Conservation (phyloP, 345 rosid genomes). For the Brassica carinata region DNA sequence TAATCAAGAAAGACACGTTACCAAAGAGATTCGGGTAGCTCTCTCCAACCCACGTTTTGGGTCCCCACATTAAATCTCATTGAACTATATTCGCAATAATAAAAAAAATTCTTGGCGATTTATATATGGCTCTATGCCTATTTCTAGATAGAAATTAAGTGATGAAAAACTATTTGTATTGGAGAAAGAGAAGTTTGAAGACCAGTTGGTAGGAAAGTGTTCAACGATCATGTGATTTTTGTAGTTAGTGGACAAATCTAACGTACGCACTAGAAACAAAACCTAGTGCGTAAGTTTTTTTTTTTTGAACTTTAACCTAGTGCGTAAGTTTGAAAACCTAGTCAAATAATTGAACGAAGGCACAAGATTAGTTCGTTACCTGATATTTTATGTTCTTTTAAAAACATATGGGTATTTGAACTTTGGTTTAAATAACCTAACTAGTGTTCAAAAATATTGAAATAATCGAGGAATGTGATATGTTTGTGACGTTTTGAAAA, state of each 20-base stretch:
- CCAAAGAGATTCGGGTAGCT: not conserved
- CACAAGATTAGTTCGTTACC: not conserved
- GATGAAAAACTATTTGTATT: not conserved
- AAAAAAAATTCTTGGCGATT: not conserved
- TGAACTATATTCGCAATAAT: not conserved
- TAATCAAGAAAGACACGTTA: constrained; percentile 6
- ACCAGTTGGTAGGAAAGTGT: not conserved
- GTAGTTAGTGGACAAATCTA: not conserved
- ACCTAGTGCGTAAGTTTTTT: not conserved
- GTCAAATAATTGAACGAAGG: not conserved
- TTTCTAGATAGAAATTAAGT: not conserved
- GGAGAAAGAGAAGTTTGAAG: not conserved
- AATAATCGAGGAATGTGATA: not conserved
- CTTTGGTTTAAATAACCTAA: not conserved
- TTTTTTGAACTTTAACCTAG: too few relatives aligned
- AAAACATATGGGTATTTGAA: not conserved
- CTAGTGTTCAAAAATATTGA: not conserved
- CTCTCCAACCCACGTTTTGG: constrained; percentile 8
- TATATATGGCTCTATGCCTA: not conserved
- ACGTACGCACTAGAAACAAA: not conserved
- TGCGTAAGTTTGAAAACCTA: not conserved
- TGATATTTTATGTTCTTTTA: not conserved
- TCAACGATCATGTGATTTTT: not conserved
- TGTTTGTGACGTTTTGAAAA: not conserved
- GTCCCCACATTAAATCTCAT: not conserved